Conservation (phyloP, 2,329 filamentous ascomycete genomes). For the Ambrosiella xylebori region DNA sequence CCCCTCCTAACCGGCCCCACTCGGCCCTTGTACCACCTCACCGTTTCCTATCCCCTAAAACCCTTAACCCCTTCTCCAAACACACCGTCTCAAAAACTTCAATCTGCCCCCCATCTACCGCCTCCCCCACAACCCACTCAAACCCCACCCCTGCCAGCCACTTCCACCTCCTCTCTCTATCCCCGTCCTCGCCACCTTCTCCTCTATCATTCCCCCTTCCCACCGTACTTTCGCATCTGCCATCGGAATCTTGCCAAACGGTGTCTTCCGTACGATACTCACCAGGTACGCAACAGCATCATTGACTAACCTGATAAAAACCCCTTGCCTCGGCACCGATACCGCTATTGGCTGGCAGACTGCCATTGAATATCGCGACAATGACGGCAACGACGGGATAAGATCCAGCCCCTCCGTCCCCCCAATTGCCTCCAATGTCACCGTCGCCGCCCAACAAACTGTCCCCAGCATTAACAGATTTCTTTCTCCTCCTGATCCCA, state of each 20-base stretch:
- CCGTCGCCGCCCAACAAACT: conserved; percentile 10
- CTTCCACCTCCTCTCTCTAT: conserved; percentile 49
- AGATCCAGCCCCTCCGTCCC: conserved; percentile 23
- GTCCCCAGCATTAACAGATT: conserved; percentile 31
- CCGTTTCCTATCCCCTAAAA: not conserved
- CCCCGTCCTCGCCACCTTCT: conserved; percentile 23
- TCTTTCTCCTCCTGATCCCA: conserved; percentile 25
- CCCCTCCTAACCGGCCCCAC: not conserved
- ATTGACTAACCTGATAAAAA: conserved; percentile 47
- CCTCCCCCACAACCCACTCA: conserved; percentile 55
- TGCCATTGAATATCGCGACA: not conserved
- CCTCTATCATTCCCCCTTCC: conserved; percentile 25
- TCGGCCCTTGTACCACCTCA: not conserved
- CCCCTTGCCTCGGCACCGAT: conserved; percentile 48
- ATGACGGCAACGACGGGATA: conserved; percentile 14
- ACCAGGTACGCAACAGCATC: conserved; percentile 23
- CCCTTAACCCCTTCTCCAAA: conserved; percentile 40
- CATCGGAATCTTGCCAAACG: conserved; percentile 46
- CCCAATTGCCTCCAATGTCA: conserved; percentile 32
- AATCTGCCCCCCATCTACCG: conserved; percentile 49
- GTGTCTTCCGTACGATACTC: conserved; percentile 37
- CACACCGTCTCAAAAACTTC: conserved; percentile 61
- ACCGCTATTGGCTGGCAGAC: conserved; percentile 29
- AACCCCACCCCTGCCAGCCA: conserved; percentile 53
- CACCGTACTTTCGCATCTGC: conserved; percentile 47